A percentile compares a stretch with the other conserved stretches of the same genome.
Evolutionary conservation across 352 stramenopile genomes (phyloP).

Genomic region (Phytophthora kernoviae): DNA sequence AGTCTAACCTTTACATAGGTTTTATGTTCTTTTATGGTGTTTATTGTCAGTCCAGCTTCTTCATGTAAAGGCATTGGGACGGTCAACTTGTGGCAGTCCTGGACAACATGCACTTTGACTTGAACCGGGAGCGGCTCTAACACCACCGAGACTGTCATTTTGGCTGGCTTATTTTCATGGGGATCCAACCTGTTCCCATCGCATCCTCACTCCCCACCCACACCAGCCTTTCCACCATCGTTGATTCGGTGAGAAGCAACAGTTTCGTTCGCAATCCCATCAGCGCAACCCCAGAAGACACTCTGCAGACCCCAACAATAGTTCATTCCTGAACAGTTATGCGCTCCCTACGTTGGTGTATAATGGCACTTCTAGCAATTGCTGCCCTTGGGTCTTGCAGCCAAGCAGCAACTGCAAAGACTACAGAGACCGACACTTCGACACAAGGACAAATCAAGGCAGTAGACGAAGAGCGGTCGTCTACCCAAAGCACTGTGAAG

Average conservation of each 20-base stretch:
- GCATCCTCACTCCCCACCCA: neutral
- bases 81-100: slow-evolving; percentile 5
- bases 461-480: slow-evolving; percentile 2
- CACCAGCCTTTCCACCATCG: slow-evolving; percentile 7
- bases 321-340: slow-evolving; percentile 4
- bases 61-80: slow-evolving; percentile 29
- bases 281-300: neutral
- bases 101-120: neutral
- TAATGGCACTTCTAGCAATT: slow-evolving; percentile 4
- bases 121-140: too few relatives aligned
- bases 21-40: neutral
- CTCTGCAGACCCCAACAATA: too few relatives aligned
- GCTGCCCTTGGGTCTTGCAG: neutral
- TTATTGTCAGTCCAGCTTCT: slow-evolving; percentile 20
- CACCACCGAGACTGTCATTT: neutral
- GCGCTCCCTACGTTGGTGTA: slow-evolving; percentile 14
- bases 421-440: neutral
- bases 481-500: slow-evolving; percentile 9
- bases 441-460: slow-evolving; percentile 17
- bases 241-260: neutral
- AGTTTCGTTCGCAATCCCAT: neutral
- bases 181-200: slow-evolving; percentile 3
- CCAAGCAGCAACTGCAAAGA: slow-evolving; percentile 3
- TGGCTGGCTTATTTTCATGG: neutral
- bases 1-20: neutral